Evolutionary conservation across 441 rosid species (phyloP), one percentile per base, ranked within the genome.

Genomic region (Jatropha multifida): DNA sequence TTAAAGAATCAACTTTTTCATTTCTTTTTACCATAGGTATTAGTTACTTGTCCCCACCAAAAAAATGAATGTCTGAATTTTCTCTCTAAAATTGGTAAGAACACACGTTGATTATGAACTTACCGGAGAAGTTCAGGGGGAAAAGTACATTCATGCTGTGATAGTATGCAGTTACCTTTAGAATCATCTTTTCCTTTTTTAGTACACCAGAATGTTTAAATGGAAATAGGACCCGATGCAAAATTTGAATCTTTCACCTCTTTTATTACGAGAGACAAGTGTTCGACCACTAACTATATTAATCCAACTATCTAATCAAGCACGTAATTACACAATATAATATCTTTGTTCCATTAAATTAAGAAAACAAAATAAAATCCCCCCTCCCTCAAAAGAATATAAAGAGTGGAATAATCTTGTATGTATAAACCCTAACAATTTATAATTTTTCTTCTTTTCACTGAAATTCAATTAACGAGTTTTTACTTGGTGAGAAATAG

Each of bases 11-110:
- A 41, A 4, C 51, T 58, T 77, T 71, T 59, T 40, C 2, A 5
- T 61, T 69, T 68, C 27, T 46, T 69, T 69, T 76, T 41, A 27
- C 67, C 41, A 68, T 17, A 20, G 32, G 37, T 48, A 15, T 73
- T 69, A 54, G 69, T 77, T 71, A 40, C 3, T 72, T 65, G 73
- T 64, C 23, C 69, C 72, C 44, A 41, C 71, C 71, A 12, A 23
- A 65, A 44, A 0, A 59, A 13, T n/a, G 51, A 32, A 72, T 59
- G 18, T 63, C 41, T 46, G 71, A 55, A 56, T 26, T 4, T 56
- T 56, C 61, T n/a, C 12, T 9, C 3, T 56, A 17, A 7, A 32
- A 32, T 32, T 32, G 32, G 5, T 52, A 3, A 17, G 14, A 15
- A 52, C 56, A 52, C 1, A 42, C 46, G 4, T 32, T 10, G 15